Evolutionary conservation across 306 rosid genomes (phyloP).

Genomic region (Sindora glabra): DNA sequence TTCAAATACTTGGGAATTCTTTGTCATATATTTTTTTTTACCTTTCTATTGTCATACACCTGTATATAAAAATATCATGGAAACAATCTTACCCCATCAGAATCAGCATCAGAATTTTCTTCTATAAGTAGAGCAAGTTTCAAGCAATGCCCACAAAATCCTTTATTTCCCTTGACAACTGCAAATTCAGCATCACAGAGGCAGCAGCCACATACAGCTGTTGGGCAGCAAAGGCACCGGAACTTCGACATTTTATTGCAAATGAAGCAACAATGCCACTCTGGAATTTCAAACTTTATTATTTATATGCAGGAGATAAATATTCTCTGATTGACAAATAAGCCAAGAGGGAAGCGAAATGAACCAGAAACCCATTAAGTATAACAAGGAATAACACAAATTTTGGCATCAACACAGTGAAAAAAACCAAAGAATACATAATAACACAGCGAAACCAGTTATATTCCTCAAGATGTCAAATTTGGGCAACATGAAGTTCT

Average conservation of each 20-base stretch:
- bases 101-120: slow-evolving; percentile 36
- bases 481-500: background rate
- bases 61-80: background rate
- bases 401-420: background rate
- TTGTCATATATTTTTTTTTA: background rate
- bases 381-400: background rate
- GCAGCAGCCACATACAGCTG: slow-evolving; percentile 57
- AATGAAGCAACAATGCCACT: slow-evolving; percentile 45
- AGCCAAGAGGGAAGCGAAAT: background rate
- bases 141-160: slow-evolving; percentile 51
- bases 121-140: slow-evolving; percentile 50
- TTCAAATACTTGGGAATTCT: background rate
- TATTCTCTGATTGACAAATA: background rate
- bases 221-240: slow-evolving; percentile 67
- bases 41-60: background rate
- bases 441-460: background rate
- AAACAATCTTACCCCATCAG: slow-evolving; percentile 58
- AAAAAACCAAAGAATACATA: background rate
- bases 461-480: background rate
- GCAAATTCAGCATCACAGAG: slow-evolving; percentile 30
- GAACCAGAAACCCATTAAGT: background rate
- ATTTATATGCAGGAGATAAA: background rate
- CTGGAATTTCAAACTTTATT: slow-evolving; percentile 25
- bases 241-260: slow-evolving; percentile 47
- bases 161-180: slow-evolving; percentile 27